Base-by-base conservation (phyloP, 2,329 filamentous ascomycete species). In the Sporothrix humicola region DNA sequence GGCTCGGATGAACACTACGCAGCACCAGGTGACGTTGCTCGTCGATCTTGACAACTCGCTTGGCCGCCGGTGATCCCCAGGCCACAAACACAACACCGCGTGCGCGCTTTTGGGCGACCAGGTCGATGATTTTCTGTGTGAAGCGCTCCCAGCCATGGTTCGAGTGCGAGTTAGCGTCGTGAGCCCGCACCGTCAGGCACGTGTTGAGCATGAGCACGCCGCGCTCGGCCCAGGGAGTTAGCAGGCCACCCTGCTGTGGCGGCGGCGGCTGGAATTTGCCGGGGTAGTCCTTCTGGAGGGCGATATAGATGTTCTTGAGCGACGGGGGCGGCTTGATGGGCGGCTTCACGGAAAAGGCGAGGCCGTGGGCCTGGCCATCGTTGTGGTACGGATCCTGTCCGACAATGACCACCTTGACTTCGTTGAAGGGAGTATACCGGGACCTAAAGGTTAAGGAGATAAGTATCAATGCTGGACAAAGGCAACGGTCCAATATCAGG, bases 361-460 rank as follows among this genome's bases (percentile, higher is more conserved):
- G 90, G 59, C 96, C 96, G 82, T 98, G 96, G 69, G 96, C 96
- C 86, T 99, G 96, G 82, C 97, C 97, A 81, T 90, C 82, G 81
- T 97, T 97, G 85, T 99, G 96, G 82, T 99, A 99, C 2, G 96
- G 96, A 81, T 99, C 96, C 84, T 99, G 96, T 77, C 96, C 96
- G 72, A 98, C 83, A 79, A 99, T 94, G 75, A 99, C 95, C 73
- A 93, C 92, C 82, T 97, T 97, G 81, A 98, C 95, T 15, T 87
- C 91, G 84, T 91, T 85, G 78, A 99, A 91, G 8, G 96, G 95
- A 0, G 95, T 98, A 81, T 97, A 92, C 37, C 94, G 92, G 75
- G 95, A 98, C 95, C 95, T 98, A 74, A 44, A 17, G 2, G 46
- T 12, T 69, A 12, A 13, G 3, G 7, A 42, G 46, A 8, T 20